phyloP scores from a whole-genome alignment of 192 early-diverging fungal species.

The Mortierella alpina region DNA sequence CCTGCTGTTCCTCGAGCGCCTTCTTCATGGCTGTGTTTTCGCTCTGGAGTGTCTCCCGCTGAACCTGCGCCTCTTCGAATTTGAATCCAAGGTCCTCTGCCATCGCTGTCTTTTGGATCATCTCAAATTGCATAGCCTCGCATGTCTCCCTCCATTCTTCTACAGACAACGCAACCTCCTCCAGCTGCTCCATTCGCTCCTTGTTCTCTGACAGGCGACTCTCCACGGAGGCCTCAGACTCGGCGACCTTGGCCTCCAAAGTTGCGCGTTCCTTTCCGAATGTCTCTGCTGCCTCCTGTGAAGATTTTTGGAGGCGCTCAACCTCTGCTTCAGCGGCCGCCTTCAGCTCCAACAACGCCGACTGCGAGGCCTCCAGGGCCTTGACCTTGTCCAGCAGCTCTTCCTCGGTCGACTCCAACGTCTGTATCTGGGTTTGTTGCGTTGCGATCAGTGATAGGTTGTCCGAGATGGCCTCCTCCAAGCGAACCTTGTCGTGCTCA shows the following conservation, averaged over 20 bases:
- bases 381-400: slow-evolving; percentile 23
- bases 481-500: slow-evolving; percentile 61
- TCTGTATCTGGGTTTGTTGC: slow-evolving; percentile 55
- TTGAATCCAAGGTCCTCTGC: slow-evolving; percentile 51
- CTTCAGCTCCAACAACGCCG: slow-evolving; percentile 13
- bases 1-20: slow-evolving; percentile 21
- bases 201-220: slow-evolving; percentile 30
- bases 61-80: slow-evolving; percentile 39
- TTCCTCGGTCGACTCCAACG: slow-evolving; percentile 55
- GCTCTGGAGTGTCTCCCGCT: slow-evolving; percentile 36
- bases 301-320: not conserved
- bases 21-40: slow-evolving; percentile 36
- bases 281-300: slow-evolving; percentile 7
- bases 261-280: slow-evolving; percentile 13
- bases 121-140: slow-evolving; percentile 56
- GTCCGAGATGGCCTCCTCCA: slow-evolving; percentile 52
- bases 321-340: slow-evolving; percentile 19
- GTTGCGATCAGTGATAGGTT: slow-evolving; percentile 51
- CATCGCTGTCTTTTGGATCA: slow-evolving; percentile 52
- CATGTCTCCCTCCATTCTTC: slow-evolving; percentile 55
- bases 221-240: slow-evolving; percentile 13
- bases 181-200: slow-evolving; percentile 40
- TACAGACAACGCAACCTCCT: slow-evolving; percentile 33
- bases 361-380: slow-evolving; percentile 10
- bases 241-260: slow-evolving; percentile 24